These are phyloP conservation scores for Aspergillus fischeri DNA, from an alignment of 2,329 filamentous ascomycete genomes.

Conservation along the genomic window DNA sequence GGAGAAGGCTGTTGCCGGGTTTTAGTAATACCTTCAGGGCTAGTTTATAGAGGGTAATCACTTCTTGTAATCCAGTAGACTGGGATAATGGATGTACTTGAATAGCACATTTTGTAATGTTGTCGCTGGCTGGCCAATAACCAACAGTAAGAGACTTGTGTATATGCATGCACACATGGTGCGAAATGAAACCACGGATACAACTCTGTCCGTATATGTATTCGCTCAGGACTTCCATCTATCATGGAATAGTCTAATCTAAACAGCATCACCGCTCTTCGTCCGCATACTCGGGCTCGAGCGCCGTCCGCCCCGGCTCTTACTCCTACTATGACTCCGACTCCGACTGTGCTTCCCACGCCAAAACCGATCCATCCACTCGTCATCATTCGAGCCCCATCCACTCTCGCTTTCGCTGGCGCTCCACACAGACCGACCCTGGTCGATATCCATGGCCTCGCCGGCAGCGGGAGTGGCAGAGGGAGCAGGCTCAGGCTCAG, in stretches of 20 bases:
- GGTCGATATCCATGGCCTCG: conserved; percentile 1
- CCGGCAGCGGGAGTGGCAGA: background rate
- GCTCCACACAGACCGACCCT: conserved; percentile 25
- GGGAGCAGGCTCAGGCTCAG: background rate
- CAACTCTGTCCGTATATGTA: background rate
- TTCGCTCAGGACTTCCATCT: too few relatives aligned
- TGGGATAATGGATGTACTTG: background rate
- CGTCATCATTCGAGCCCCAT: conserved; percentile 28
- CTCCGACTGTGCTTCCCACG: background rate
- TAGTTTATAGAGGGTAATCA: background rate
- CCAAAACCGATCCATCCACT: background rate
- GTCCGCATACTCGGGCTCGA: background rate
- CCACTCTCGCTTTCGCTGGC: conserved; percentile 36
- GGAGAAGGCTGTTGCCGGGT: conserved; percentile 36
- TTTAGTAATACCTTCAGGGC: conserved; percentile 21
- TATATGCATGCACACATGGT: background rate
- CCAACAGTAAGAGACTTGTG: background rate
- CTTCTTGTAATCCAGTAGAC: background rate
- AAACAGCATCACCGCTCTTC: background rate
- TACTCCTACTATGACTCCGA: background rate
- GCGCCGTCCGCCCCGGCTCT: background rate
- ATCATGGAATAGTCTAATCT: background rate
- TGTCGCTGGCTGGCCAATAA: background rate
- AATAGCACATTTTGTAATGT: background rate
- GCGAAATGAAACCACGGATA: background rate